Evolutionary conservation across 1,284 basidiomycete genomes (phyloP), one percentile per base, ranked within the genome.

Genomic region (Gymnopus androsaceus): DNA sequence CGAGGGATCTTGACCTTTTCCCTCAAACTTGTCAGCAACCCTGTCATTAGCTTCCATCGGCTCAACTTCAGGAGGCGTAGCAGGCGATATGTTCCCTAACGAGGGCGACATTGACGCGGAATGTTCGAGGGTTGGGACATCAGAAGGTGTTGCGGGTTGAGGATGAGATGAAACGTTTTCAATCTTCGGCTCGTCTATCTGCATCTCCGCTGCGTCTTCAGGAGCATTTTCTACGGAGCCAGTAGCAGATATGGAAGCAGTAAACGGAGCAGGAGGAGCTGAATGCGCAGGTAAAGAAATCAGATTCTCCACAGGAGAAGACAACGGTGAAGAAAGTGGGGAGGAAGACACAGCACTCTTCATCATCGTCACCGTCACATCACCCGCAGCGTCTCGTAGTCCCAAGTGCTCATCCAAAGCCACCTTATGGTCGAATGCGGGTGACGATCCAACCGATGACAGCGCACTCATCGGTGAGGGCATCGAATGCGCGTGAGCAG

Each of bases 391-490:
- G n/a, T 17, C 41, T 44, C n/a, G n/a, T n/a, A n/a, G n/a, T n/a
- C n/a, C n/a, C n/a, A n/a, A 14, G 28, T 34, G 9, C 23, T 27
- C 34, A n/a, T 50, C 38, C 17, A 34, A 17, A 8, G 37, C 11
- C 4, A 41, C 15, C 25, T 45, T 6, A 5, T 6, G 4, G n/a
- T 31, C 28, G 11, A 23, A 9, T 30, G 23, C 11, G 31, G 44
- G 28, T 2, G 45, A 47, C 17, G 17, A 31, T 14, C 0, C 19
- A 9, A 30, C 30, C 19, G 45, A 47, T 11, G 45, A 33, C 14
- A 33, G 30, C 5, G 27, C 45, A 21, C 45, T 47, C 45, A 47
- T 33, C 15, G 65, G 69, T 4, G 55, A 44, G 7, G 57, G 38
- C 17, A 40, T 40, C 9, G 2, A 6, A 2, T 42, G 41, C 12